Percentiles rank a stretch among this genome's conserved stretches.
These are phyloP conservation scores for Paramarasmius palmivorus DNA, from an alignment of 1,284 basidiomycete species.

Conservation along the genomic window DNA sequence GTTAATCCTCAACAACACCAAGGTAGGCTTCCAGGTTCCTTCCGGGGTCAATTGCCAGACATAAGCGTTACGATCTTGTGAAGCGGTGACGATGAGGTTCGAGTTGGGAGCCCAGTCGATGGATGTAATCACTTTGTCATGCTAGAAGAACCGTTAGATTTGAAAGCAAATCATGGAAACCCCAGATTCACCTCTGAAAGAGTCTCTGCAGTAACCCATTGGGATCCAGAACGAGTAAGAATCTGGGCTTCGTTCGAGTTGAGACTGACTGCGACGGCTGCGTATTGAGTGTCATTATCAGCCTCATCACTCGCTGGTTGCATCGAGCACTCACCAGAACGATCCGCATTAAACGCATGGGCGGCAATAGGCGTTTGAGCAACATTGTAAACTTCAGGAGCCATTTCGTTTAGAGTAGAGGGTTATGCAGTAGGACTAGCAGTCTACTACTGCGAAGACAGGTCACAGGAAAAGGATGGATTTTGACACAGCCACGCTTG, in stretches of 20 bases:
- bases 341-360: conserved; percentile 92
- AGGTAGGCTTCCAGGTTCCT: conserved; percentile 90
- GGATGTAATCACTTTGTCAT: conserved; percentile 97
- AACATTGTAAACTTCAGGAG: conserved; percentile 80
- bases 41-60: conserved; percentile 90
- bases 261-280: conserved; percentile 90
- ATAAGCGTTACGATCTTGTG: conserved; percentile 98
- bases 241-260: conserved; percentile 92
- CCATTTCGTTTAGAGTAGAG: conserved; percentile 46
- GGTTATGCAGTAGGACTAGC: conserved; percentile 67
- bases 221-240: conserved; percentile 63
- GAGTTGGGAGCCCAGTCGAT: conserved; percentile 98
- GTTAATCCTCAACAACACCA: conserved; percentile 96
- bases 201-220: conserved; percentile 81
- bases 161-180: not conserved
- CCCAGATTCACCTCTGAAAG: conserved; percentile 75
- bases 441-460: conserved; percentile 67
- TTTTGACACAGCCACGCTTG: not conserved
- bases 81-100: conserved; percentile 97
- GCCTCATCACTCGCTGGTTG: conserved; percentile 4
- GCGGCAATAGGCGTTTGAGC: conserved; percentile 85
- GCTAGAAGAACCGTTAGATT: conserved; percentile 47
- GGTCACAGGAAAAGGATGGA: not conserved
- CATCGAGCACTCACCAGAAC: conserved; percentile 62
- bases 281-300: conserved; percentile 13